Conservation (phyloP, 2,329 filamentous ascomycete genomes). For the Neofusicoccum umdonicola region DNA sequence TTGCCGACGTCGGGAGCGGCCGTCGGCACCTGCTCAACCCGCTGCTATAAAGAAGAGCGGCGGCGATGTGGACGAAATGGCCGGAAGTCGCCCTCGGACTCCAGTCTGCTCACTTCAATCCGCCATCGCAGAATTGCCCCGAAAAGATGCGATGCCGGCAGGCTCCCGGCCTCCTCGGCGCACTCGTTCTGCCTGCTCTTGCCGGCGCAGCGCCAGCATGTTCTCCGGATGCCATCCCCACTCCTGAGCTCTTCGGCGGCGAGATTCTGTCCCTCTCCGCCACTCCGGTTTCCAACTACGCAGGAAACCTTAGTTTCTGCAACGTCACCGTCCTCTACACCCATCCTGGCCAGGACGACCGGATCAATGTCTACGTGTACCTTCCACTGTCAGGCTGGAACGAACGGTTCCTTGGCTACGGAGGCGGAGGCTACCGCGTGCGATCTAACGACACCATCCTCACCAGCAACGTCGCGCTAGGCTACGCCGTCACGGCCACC, state of each 20-base stretch:
- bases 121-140: not conserved
- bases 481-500: not conserved
- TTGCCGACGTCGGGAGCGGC: constrained; percentile 3
- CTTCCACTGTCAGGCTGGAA: constrained; percentile 31
- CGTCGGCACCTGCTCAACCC: not conserved
- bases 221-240: not conserved
- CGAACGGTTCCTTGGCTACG: constrained; percentile 21
- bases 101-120: not conserved
- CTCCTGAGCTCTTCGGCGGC: not conserved
- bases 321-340: constrained; percentile 39
- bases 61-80: not conserved
- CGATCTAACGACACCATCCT: not conserved
- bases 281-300: not conserved
- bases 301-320: constrained; percentile 27
- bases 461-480: not conserved
- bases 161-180: not conserved
- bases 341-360: constrained; percentile 36
- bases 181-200: not conserved
- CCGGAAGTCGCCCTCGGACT: not conserved
- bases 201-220: not conserved
- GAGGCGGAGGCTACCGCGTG: constrained; percentile 23
- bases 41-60: not conserved
- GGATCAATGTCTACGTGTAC: constrained; percentile 31
- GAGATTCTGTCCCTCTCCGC: not conserved
- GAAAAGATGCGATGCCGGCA: not conserved